phyloP scores from a whole-genome alignment of 306 rosid genomes.

The Carpinus viminea region DNA sequence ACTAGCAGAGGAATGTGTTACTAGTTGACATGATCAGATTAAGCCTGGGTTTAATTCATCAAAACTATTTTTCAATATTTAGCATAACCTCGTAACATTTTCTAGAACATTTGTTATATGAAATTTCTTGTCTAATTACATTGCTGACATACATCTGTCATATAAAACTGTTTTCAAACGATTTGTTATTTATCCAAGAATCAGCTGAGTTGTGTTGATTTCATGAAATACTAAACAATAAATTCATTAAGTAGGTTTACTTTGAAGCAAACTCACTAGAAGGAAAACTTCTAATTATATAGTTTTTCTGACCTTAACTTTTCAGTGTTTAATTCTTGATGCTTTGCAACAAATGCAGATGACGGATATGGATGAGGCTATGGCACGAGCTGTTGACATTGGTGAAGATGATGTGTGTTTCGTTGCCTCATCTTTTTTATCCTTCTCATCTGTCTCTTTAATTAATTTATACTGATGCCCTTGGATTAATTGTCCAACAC shows the following conservation, averaged over 20 bases:
- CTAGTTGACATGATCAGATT: not conserved
- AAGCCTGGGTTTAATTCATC: not conserved
- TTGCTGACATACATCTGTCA: not conserved
- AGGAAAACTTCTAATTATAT: not conserved
- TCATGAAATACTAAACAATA: not conserved
- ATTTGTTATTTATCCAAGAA: not conserved
- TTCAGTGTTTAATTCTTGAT: conserved; percentile 27
- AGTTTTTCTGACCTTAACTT: conserved; percentile 12
- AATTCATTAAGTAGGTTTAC: not conserved
- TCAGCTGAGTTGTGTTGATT: not conserved
- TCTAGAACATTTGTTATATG: not conserved
- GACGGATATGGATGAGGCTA: conserved; percentile 80
- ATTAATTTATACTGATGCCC: not conserved
- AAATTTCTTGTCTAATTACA: not conserved
- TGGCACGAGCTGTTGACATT: conserved; percentile 90
- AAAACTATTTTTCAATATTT: not conserved
- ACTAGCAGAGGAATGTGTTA: not conserved
- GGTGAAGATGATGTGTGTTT: conserved; percentile 93
- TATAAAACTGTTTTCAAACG: not conserved
- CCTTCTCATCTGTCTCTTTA: conserved; percentile 15
- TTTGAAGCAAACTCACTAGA: not conserved
- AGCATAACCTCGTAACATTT: not conserved
- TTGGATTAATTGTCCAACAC: conserved; percentile 1
- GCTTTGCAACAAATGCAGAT: conserved; percentile 46
- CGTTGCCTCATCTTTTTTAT: conserved; percentile 11